Percentiles rank a stretch among this genome's conserved stretches.
Conservation (phyloP, 495 filamentous ascomycete genomes). For the Hyaloscypha finlandica region DNA sequence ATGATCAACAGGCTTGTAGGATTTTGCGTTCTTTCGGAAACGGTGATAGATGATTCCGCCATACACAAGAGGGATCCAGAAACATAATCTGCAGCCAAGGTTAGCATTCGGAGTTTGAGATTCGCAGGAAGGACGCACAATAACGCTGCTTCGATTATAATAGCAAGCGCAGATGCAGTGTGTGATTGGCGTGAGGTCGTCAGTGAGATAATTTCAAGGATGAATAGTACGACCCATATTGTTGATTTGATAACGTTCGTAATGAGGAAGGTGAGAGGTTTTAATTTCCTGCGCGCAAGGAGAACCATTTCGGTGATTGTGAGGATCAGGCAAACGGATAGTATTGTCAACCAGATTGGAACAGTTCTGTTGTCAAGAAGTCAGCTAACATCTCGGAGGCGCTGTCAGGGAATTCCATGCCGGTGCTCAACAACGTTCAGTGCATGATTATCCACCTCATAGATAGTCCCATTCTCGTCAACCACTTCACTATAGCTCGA, state of each 20-base stretch:
- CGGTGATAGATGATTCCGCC: slow-evolving; percentile 39
- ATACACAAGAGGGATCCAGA: slow-evolving; percentile 38
- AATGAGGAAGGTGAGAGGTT: slow-evolving; percentile 35
- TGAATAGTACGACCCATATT: slow-evolving; percentile 34
- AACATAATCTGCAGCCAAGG: slow-evolving; percentile 28
- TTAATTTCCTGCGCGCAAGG: slow-evolving; percentile 33
- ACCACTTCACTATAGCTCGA: not conserved
- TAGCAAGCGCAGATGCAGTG: slow-evolving; percentile 8
- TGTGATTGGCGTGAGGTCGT: not conserved
- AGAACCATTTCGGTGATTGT: slow-evolving; percentile 37
- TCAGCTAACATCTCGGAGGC: not conserved
- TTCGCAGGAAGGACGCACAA: slow-evolving; percentile 26
- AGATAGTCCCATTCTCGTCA: not conserved
- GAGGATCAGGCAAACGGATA: slow-evolving; percentile 28
- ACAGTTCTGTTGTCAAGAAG: slow-evolving; percentile 11
- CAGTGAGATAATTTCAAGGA: slow-evolving; percentile 28
- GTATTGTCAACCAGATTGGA: slow-evolving; percentile 28
- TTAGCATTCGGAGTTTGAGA: not conserved
- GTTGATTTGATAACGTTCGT: slow-evolving; percentile 35
- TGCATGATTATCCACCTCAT: not conserved
- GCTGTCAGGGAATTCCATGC: not conserved
- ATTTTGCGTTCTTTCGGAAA: slow-evolving; percentile 28
- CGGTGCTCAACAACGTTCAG: not conserved
- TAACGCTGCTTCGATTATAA: slow-evolving; percentile 23
- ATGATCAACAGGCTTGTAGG: slow-evolving; percentile 14